Conservation (phyloP, 805 yeast species). For the Cyberlindnera sargentensis region DNA sequence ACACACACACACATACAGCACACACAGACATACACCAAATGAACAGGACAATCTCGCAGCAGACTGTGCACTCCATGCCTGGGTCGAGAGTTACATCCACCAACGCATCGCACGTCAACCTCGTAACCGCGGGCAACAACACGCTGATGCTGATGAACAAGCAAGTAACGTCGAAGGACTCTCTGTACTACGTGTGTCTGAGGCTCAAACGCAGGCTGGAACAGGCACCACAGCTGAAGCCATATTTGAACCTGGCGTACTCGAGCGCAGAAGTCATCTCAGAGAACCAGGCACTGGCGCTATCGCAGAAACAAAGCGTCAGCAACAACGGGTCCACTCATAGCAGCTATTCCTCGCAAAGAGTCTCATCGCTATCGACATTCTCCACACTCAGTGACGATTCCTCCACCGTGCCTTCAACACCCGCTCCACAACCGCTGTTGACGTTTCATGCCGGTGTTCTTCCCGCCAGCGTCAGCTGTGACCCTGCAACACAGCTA, state of each 20-base stretch:
- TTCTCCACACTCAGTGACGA: conserved; percentile 29
- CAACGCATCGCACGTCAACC: conserved; percentile 8
- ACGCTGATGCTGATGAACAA: conserved; percentile 50
- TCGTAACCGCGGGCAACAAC: conserved; percentile 11
- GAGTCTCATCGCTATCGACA: conserved; percentile 30
- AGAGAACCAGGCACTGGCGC: conserved; percentile 58
- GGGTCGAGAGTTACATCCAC: conserved; percentile 9
- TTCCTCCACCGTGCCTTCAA: conserved; percentile 18
- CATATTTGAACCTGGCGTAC: conserved; percentile 58
- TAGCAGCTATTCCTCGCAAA: conserved; percentile 6
- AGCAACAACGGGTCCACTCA: conserved; percentile 8
- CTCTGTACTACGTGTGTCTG: conserved; percentile 61
- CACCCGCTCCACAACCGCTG: conserved; percentile 21
- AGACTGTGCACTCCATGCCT: neutral
- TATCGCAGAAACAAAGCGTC: conserved; percentile 31
- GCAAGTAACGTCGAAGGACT: conserved; percentile 55
- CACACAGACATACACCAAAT: too few relatives aligned
- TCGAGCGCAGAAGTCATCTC: conserved; percentile 60
- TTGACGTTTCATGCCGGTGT: conserved; percentile 71
- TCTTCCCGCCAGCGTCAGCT: conserved; percentile 61
- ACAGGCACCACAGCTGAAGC: conserved; percentile 57
- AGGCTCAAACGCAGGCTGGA: conserved; percentile 49
- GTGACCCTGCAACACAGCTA: conserved; percentile 89
- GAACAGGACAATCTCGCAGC: neutral
- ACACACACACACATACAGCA: too few relatives aligned